Evolutionary conservation across 2,329 filamentous ascomycete genomes (phyloP).

Genomic region (Tolypocladium guangdongense): DNA sequence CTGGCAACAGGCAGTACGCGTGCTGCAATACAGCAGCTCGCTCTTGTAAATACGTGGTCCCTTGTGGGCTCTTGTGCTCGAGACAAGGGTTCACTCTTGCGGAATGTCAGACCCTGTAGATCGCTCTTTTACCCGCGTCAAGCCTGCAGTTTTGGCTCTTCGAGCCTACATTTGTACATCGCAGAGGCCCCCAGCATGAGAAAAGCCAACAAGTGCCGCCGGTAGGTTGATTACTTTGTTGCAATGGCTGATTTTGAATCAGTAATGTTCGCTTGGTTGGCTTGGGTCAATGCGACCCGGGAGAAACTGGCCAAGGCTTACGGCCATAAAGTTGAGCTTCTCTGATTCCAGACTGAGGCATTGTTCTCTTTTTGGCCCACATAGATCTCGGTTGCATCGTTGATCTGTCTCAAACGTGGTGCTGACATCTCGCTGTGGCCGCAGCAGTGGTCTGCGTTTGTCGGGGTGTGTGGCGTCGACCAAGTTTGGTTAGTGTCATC

Average conservation of each 20-base stretch:
- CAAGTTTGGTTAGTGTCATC: no score
- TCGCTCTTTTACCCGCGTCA: neutral
- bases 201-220: no score
- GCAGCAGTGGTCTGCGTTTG: no score
- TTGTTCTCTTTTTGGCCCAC: neutral
- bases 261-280: no score
- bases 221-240: no score
- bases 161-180: no score
- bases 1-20: neutral
- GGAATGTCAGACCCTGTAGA: neutral
- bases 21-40: neutral
- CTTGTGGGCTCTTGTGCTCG: neutral
- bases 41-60: slow-evolving; percentile 4
- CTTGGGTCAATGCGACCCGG: no score
- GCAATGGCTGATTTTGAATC: neutral
- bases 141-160: neutral
- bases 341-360: neutral
- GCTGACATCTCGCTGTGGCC: no score
- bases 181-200: no score
- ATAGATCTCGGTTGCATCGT: neutral
- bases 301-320: neutral
- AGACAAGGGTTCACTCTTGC: neutral
- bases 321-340: neutral
- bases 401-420: neutral
- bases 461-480: no score